Conservation (phyloP, 1,139 yeast genomes). For the Suhomyces maxii region DNA sequence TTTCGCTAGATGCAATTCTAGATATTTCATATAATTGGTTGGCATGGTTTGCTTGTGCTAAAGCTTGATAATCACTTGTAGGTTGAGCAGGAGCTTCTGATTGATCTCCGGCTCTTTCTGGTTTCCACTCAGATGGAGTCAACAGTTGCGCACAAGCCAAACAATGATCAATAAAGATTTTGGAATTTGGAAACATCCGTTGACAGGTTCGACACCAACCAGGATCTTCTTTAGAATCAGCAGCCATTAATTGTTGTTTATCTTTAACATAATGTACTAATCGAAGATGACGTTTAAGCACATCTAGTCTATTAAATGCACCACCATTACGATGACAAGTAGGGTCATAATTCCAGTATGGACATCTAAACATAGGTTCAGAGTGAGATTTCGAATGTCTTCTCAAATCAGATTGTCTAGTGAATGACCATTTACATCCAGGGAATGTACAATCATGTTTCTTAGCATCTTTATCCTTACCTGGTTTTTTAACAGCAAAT, state of each 20-base stretch:
- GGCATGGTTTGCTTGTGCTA: conserved; percentile 8
- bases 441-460: conserved; percentile 54
- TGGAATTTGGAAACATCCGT: conserved; percentile 55
- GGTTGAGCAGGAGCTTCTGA: conserved; percentile 2
- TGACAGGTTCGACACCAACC: conserved; percentile 71
- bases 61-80: conserved; percentile 6
- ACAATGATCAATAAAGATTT: conserved; percentile 65
- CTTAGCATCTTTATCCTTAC: conserved; percentile 11
- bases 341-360: conserved; percentile 65
- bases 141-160: conserved; percentile 53
- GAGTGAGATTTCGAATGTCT: conserved; percentile 66
- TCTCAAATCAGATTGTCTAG: conserved; percentile 63
- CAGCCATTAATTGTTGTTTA: conserved; percentile 25
- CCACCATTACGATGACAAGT: conserved; percentile 76
- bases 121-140: conserved; percentile 8
- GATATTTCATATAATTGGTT: conserved; percentile 12
- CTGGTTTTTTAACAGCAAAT: conserved; percentile 7
- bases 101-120: conserved; percentile 3
- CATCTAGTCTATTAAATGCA: conserved; percentile 68
- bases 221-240: conserved; percentile 40
- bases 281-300: conserved; percentile 64
- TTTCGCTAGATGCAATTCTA: conserved; percentile 7
- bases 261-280: conserved; percentile 65
- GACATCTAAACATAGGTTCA: conserved; percentile 67
- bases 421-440: conserved; percentile 68